Conservation (phyloP, 2,329 filamentous ascomycete species). For the Kalaharituber pfeilii region DNA sequence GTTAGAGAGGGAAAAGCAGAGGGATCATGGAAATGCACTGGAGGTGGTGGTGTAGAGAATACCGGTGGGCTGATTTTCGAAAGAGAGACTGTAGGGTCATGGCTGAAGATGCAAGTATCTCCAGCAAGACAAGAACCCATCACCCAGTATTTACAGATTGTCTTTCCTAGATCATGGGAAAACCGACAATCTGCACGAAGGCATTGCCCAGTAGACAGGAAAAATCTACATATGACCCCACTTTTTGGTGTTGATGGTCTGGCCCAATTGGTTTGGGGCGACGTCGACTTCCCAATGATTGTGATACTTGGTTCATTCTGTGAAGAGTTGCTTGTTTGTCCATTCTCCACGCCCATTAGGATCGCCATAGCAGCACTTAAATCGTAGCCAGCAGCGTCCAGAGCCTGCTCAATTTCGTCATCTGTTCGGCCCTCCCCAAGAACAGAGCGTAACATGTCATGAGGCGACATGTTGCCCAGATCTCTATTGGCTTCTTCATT, state of each 20-base stretch:
- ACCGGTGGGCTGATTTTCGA: slow-evolving; percentile 55
- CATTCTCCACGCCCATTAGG: slow-evolving; percentile 57
- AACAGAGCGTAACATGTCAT: slow-evolving; percentile 93
- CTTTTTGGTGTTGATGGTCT: slow-evolving; percentile 70
- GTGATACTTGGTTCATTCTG: slow-evolving; percentile 43
- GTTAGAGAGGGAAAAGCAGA: slow-evolving; percentile 66
- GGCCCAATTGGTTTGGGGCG: slow-evolving; percentile 37
- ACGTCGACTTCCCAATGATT: slow-evolving; percentile 79
- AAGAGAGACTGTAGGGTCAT: slow-evolving; percentile 76
- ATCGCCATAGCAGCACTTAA: slow-evolving; percentile 78
- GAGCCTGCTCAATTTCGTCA: slow-evolving; percentile 82
- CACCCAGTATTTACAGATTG: slow-evolving; percentile 99
- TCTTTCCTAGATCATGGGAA: slow-evolving; percentile 86
- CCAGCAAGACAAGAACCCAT: slow-evolving; percentile 90
- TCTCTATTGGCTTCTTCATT: slow-evolving; percentile 69
- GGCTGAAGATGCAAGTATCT: slow-evolving; percentile 88
- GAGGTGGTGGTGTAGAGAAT: slow-evolving; percentile 46
- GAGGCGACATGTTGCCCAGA: slow-evolving; percentile 86
- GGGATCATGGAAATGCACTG: slow-evolving; percentile 65
- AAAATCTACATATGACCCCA: slow-evolving; percentile 92
- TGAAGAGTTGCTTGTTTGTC: slow-evolving; percentile 31
- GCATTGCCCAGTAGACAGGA: slow-evolving; percentile 86
- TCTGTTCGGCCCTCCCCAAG: slow-evolving; percentile 76
- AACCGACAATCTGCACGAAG: slow-evolving; percentile 91
- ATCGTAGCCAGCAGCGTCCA: slow-evolving; percentile 81